Evolutionary conservation across 306 rosid species (phyloP).

Genomic region (Glycyrrhiza uralensis): DNA sequence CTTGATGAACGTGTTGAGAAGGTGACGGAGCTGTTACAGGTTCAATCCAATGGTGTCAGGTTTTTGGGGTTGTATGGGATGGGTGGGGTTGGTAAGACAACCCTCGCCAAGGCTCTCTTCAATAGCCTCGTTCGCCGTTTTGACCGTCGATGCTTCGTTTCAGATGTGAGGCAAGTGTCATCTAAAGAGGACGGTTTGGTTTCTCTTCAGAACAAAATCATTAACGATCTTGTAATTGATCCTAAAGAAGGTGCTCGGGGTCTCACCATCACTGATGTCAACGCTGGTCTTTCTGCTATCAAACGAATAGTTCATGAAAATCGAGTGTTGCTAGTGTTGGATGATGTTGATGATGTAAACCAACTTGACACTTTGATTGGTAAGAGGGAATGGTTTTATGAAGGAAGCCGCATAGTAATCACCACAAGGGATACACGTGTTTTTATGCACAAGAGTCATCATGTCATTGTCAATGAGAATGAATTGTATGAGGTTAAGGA

Average conservation of each 20-base stretch:
- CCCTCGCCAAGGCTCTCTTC: slow-evolving; percentile 57
- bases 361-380: slow-evolving; percentile 43
- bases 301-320: slow-evolving; percentile 18
- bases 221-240: slow-evolving; percentile 30
- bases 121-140: slow-evolving; percentile 43
- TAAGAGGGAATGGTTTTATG: slow-evolving; percentile 42
- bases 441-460: slow-evolving; percentile 7
- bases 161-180: slow-evolving; percentile 44
- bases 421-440: slow-evolving; percentile 50
- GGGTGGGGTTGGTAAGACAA: slow-evolving; percentile 77
- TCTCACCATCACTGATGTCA: slow-evolving; percentile 5
- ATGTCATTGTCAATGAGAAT: slow-evolving; percentile 8
- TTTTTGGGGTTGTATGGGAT: slow-evolving; percentile 56
- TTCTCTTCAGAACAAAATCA: slow-evolving; percentile 38
- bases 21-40: slow-evolving; percentile 23
- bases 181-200: slow-evolving; percentile 36
- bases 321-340: slow-evolving; percentile 52
- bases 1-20: slow-evolving; percentile 37
- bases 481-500: slow-evolving; percentile 43
- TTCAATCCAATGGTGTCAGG: slow-evolving; percentile 33
- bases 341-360: slow-evolving; percentile 48
- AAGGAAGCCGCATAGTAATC: slow-evolving; percentile 53
- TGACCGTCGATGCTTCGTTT: slow-evolving; percentile 42
- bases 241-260: background rate
- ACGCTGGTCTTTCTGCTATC: slow-evolving; percentile 16